Conservation (phyloP, 495 filamentous ascomycete genomes). For the Talaromyces thailandensis region DNA sequence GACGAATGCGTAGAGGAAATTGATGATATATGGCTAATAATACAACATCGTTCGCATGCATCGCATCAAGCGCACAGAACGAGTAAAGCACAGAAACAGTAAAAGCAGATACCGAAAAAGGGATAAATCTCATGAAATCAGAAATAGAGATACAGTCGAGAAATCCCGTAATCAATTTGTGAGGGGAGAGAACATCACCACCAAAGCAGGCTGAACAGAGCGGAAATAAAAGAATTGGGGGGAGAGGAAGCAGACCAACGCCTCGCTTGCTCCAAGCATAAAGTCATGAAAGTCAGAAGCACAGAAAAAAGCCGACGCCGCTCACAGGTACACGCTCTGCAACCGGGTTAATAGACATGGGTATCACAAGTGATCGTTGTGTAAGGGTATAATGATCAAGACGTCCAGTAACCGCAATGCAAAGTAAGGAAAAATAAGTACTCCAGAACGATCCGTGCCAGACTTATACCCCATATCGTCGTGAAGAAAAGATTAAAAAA, state of each 20-base stretch:
- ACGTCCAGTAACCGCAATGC: background rate
- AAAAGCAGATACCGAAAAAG: background rate
- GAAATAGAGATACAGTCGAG: background rate
- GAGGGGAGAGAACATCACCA: background rate
- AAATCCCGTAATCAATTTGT: background rate
- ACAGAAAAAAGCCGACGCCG: background rate
- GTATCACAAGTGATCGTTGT: slow-evolving; percentile 1
- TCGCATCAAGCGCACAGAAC: background rate
- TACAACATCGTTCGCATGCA: background rate
- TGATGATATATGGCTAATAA: background rate
- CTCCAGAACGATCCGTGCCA: background rate
- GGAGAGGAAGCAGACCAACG: background rate
- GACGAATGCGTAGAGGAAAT: background rate
- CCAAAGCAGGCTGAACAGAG: background rate
- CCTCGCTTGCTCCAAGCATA: background rate
- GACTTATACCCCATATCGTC: background rate
- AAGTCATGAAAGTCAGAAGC: slow-evolving; percentile 3
- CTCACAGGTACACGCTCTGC: background rate
- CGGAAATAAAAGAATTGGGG: background rate
- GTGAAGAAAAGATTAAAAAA: background rate
- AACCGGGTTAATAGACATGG: background rate
- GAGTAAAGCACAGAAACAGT: no score
- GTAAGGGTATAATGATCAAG: background rate
- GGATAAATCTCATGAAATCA: background rate
- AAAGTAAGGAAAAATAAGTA: background rate